Evolutionary conservation across 192 early-diverging fungal species (phyloP), one percentile per base, ranked within the genome.

Genomic region (Cetraspora pellucida): DNA sequence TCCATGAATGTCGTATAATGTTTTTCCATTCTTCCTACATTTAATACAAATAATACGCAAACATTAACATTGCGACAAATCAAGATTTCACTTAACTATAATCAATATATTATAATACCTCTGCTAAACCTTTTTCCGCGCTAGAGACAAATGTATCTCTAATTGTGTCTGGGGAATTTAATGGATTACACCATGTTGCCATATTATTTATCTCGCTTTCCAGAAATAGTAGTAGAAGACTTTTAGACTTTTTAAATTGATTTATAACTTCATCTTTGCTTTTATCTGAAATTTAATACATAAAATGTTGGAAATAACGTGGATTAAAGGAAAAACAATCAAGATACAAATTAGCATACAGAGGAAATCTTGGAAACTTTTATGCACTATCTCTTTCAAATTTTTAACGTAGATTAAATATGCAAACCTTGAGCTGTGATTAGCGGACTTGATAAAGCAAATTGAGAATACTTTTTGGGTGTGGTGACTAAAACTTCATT

Each of bases 181-280:
- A 85, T 0, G 95, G 93, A 55, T 91, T 91, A 55, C 87, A 84
- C 97, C 98, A 98, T 1, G 93, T 90, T 19, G 89, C 87, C 77
- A 96, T 82, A 21, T 94, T 90, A 58, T 87, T 85, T 61, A 98
- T 80, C 80, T 99, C 98, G 75, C 92, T 94, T 79, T 97, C 97
- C 28, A 96, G 78, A 50, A 99, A 86, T 49, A 99, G 76, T 46
- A 95, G 79, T 31, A 99, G 78, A 27, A 98, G 77, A 27, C 92
- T 89, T 49, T 85, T 85, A 57, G 82, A 77, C 46, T 84, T 78
- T 8, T 81, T 74, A 46, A 86, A 81, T 61, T 85, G 77, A 14
- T 82, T 83, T 37, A 89, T 60, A 45, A 88, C 85, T 77, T 86
- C 87, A 66, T 87, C 87, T 69, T 84, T 82, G 10, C 83, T 87